A percentile compares a stretch with the other conserved stretches of the same genome.
phyloP scores from a whole-genome alignment of 75 land plant genomes.

The Ceratopteris richardii region DNA sequence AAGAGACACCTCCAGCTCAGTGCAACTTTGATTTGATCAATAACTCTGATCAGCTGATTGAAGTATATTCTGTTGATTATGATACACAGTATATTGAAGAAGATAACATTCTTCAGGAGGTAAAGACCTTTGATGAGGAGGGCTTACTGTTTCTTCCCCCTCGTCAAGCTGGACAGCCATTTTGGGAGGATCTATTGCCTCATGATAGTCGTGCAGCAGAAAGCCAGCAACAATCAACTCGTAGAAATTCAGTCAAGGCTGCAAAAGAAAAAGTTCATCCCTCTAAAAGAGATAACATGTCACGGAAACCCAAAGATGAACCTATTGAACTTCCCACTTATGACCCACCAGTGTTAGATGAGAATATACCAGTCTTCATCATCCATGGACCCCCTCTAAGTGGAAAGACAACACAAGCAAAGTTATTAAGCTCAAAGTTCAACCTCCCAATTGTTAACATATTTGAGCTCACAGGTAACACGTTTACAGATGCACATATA shows the following conservation, averaged over 20 bases:
- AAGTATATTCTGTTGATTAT: conserved; percentile 27
- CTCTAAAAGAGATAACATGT: neutral
- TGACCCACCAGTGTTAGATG: neutral
- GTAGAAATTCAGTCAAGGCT: conserved; percentile 3
- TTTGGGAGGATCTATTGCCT: conserved; percentile 20
- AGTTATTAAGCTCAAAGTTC: conserved; percentile 12
- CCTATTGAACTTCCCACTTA: neutral
- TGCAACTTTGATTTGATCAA: conserved; percentile 7
- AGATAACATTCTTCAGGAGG: conserved; percentile 13
- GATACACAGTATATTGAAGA: conserved; percentile 23
- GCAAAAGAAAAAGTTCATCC: conserved; percentile 5
- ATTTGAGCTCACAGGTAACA: neutral
- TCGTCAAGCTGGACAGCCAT: conserved; percentile 27
- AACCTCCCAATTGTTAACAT: conserved; percentile 19
- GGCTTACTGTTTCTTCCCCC: conserved; percentile 10
- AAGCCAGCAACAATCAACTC: neutral
- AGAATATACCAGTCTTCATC: conserved; percentile 11
- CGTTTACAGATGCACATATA: neutral
- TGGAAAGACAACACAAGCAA: conserved; percentile 31
- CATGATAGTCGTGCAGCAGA: neutral
- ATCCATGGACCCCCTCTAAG: conserved; percentile 24
- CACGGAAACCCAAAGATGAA: conserved; percentile 4
- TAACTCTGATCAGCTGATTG: conserved; percentile 19
- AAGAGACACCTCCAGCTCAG: conserved; percentile 7
- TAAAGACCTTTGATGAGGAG: conserved; percentile 18